Conservation (phyloP, 768 basidiomycete species). For the Amanita subjunquillea region DNA sequence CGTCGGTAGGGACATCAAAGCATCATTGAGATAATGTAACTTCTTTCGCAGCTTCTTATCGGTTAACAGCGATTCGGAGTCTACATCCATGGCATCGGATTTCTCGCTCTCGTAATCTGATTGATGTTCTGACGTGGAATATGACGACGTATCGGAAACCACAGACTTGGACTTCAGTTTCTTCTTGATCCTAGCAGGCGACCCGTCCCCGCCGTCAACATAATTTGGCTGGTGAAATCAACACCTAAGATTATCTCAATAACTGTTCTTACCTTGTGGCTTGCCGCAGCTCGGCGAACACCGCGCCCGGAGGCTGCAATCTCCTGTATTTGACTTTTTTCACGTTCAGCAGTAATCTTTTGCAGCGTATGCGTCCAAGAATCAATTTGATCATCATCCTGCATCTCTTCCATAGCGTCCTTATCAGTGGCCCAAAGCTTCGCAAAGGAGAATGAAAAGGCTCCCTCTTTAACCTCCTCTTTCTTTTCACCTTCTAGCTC, state of each 20-base stretch:
- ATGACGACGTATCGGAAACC: conserved; percentile 23
- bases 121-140: conserved; percentile 19
- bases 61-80: background rate
- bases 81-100: conserved; percentile 11
- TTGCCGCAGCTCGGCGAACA: conserved; percentile 66
- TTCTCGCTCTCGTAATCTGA: conserved; percentile 15
- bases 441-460: conserved; percentile 72
- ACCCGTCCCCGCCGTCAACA: conserved; percentile 16
- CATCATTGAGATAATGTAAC: background rate
- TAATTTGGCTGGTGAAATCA: conserved; percentile 15
- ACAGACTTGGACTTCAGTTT: conserved; percentile 13
- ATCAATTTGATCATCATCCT: conserved; percentile 53
- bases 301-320: conserved; percentile 61
- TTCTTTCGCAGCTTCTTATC: background rate
- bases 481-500: conserved; percentile 59
- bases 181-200: conserved; percentile 9
- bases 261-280: conserved; percentile 16
- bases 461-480: conserved; percentile 36
- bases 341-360: conserved; percentile 33
- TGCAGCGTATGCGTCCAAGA: conserved; percentile 77
- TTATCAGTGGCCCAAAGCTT: conserved; percentile 87
- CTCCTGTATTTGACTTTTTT: conserved; percentile 31
- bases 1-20: background rate
- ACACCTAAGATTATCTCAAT: background rate
- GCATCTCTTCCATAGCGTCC: conserved; percentile 57